Evolutionary conservation across 2,329 filamentous ascomycete genomes (phyloP), one percentile per base, ranked within the genome.

Genomic region (Exutisphaerella laricina): DNA sequence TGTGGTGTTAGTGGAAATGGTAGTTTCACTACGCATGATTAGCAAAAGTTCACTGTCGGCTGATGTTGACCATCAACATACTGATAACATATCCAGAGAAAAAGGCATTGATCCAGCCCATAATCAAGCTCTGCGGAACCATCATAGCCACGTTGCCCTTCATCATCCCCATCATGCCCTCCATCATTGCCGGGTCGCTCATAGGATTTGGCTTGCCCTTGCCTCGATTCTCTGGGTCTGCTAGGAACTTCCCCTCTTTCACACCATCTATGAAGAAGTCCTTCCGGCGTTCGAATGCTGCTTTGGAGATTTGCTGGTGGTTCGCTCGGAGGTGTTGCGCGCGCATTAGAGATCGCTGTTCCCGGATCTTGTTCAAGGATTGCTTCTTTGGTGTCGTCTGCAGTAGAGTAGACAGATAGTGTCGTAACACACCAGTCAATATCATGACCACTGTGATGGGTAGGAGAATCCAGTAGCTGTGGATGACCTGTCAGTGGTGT

Each of bases 121-220:
- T 98, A 56, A 98, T 98, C 63, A 98, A 70, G 4, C 89, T 97
- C 68, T 98, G 95, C 36, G 92, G 92, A 45, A 98, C 88, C 73
- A 98, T 97, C 92, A 97, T 98, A 53, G 92, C 90, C 85, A 98
- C 95, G 64, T 98, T 95, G 45, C 89, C 89, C 78, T 98, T 98
- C 87, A 98, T 94, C 88, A 95, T 95, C 56, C 92, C 90, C 92
- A 98, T 98, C 92, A 98, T 98, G 56, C 89, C 90, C 63, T 98
- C 94, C 92, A 98, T 98, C 45, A 87, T 88, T 35, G 84, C 84
- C 16, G 94, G 94, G 65, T 98, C 92, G 8, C 84, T 86, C 79
- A 98, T 88, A 3, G 92, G 92, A 68, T 97, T 98, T 26, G 87
- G 80, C 14, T 88, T 84, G 3, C 88, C 84, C 69, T 96, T 86